Evolutionary conservation across 176 grass and related monocot species (phyloP), one percentile per base, ranked within the genome.

Genomic region (Canna indica): DNA sequence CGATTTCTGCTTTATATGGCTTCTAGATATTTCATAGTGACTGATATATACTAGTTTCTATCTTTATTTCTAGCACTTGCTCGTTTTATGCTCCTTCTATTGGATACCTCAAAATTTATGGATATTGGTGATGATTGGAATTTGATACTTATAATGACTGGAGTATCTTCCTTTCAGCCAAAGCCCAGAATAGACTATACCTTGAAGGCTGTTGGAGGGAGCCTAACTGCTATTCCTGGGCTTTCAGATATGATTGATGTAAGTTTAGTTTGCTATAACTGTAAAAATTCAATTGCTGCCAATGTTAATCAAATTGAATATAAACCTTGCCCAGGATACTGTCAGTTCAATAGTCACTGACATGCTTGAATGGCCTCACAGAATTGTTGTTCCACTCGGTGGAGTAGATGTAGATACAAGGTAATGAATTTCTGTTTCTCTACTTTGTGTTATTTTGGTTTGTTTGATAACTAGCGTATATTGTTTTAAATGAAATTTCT

Each of bases 241-340:
- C 82, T 99, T 69, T 93, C 86, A 73, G 94, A 99, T 73, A 99
- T 90, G 94, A 99, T 99, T 57, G 86, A 93, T 78, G 89, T 99
- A 90, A 67, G 54, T 67, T 64, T 71, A 65, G 18, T 31, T 24
- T 54, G 36, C 17, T 41, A 5, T 33, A n/a, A 50, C 71, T 31
- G n/a, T 62, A 31, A 45, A 18, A 10, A 5, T 20, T 18, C 13
- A 50, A 17, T 48, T 24, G 17, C 29, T 28, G 25, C 4, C 28
- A 32, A 15, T 48, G 7, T 20, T 32, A 7, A 18, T 32, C 7
- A 48, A 48, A 20, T 12, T 48, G 14, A 70, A 22, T 47, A 5
- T 31, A 18, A 32, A 46, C 22, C 67, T 70, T 38, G 15, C 73
- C 22, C 77, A 99, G 94, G 94, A 99, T 54, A 93, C 86, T 18